Evolutionary conservation across 106 monocot genomes (phyloP).

Genomic region (Phalaenopsis equestris): DNA sequence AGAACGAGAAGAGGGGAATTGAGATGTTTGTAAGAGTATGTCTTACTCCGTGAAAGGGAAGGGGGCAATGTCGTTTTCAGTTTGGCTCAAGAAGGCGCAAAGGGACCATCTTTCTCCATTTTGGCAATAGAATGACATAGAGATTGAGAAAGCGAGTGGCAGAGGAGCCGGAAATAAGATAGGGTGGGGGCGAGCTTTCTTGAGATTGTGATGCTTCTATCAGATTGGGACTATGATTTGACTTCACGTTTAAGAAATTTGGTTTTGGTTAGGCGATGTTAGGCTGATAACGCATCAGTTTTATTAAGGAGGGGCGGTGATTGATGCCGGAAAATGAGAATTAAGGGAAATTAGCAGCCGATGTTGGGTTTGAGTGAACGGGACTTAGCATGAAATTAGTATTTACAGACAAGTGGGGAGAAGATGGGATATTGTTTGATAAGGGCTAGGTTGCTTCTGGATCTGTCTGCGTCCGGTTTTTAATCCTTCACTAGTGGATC

Average conservation of each 20-base stretch:
- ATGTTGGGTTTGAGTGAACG: too few relatives aligned
- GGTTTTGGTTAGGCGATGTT: neutral
- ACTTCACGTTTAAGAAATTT: neutral
- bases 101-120: neutral
- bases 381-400: too few relatives aligned
- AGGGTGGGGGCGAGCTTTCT: neutral
- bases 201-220: neutral
- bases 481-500: too few relatives aligned
- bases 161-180: neutral
- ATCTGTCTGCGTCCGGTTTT: too few relatives aligned
- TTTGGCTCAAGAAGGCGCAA: slow-evolving; percentile 4
- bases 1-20: neutral
- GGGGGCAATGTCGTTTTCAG: neutral
- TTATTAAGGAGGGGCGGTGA: neutral
- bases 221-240: neutral
- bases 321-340: neutral
- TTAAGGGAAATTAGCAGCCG: neutral
- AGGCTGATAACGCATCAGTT: neutral
- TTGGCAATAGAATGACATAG: neutral
- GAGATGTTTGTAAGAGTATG: neutral
- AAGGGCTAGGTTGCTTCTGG: too few relatives aligned
- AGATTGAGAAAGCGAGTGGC: neutral
- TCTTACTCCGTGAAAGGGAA: neutral
- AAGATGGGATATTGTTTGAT: too few relatives aligned
- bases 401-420: too few relatives aligned